These are phyloP conservation scores for Penicillium sp. DNA, from an alignment of 2,329 filamentous ascomycete species.

Conservation along the genomic window DNA sequence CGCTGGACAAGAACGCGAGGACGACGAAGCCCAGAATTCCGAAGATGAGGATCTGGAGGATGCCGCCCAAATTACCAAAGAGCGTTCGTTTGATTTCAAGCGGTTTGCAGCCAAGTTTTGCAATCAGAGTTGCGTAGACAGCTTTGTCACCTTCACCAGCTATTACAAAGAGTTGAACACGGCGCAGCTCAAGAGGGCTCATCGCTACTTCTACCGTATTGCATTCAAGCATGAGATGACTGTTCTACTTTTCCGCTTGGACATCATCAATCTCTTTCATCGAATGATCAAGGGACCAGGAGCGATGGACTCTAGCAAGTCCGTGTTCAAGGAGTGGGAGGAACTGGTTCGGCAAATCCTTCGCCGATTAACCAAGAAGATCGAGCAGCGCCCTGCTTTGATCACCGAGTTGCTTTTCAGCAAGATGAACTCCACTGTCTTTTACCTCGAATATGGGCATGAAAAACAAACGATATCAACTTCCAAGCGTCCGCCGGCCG, in stretches of 20 bases:
- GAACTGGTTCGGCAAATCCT: constrained; percentile 83
- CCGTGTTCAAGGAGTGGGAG: constrained; percentile 84
- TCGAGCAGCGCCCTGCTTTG: constrained; percentile 79
- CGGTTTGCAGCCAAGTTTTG: constrained; percentile 78
- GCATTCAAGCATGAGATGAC: constrained; percentile 93
- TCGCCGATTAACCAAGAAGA: constrained; percentile 75
- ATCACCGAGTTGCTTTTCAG: constrained; percentile 93
- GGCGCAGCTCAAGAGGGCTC: constrained; percentile 81
- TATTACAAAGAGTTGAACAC: constrained; percentile 78
- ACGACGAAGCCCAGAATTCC: constrained; percentile 57
- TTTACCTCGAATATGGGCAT: constrained; percentile 86
- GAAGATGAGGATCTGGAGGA: constrained; percentile 72
- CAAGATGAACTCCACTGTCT: constrained; percentile 78
- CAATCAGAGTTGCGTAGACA: constrained; percentile 81
- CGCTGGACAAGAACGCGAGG: constrained; percentile 51
- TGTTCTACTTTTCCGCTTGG: constrained; percentile 83
- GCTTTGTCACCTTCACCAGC: constrained; percentile 75
- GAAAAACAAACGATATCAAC: constrained; percentile 70
- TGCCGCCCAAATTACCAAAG: constrained; percentile 68
- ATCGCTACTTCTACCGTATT: constrained; percentile 89
- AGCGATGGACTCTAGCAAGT: constrained; percentile 64
- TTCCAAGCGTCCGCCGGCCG: constrained; percentile 69
- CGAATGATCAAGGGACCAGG: constrained; percentile 88
- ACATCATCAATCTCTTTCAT: constrained; percentile 84
- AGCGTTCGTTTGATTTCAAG: constrained; percentile 92